Conservation (phyloP, 495 filamentous ascomycete genomes). For the Trichoderma reesei region DNA sequence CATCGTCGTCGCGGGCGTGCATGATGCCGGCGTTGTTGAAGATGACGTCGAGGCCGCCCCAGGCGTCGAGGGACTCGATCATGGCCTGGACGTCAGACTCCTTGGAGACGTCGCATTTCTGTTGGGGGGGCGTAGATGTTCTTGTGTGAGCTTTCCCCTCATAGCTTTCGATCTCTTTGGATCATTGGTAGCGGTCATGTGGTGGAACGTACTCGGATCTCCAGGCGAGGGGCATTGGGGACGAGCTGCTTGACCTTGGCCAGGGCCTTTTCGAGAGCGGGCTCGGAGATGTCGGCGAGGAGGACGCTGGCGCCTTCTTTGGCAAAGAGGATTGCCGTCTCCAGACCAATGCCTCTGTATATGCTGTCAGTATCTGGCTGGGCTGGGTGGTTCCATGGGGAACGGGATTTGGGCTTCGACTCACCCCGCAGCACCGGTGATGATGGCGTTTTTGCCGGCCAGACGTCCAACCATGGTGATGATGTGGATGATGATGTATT, state of each 20-base stretch:
- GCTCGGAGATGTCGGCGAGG: conserved; percentile 71
- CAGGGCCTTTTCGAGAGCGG: conserved; percentile 59
- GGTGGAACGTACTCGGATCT: conserved; percentile 41
- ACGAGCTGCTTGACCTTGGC: conserved; percentile 63
- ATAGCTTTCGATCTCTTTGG: no score
- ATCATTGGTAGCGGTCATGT: no score
- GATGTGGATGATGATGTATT: background rate
- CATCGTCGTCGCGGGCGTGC: conserved; percentile 82
- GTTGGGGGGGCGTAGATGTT: background rate
- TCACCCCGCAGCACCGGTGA: conserved; percentile 90
- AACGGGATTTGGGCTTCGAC: conserved; percentile 18
- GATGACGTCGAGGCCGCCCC: conserved; percentile 90
- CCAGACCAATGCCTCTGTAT: conserved; percentile 83
- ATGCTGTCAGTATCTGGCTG: background rate
- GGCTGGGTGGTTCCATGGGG: no score
- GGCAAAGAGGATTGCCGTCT: conserved; percentile 85
- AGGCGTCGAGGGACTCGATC: conserved; percentile 62
- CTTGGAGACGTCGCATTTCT: conserved; percentile 54
- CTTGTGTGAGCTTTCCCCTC: background rate
- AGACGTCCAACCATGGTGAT: conserved; percentile 50
- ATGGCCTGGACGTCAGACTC: conserved; percentile 63
- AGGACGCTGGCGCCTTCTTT: conserved; percentile 83
- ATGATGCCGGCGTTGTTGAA: conserved; percentile 99
- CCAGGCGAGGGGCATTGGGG: conserved; percentile 49
- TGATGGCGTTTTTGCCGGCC: conserved; percentile 82